Evolutionary conservation across 306 rosid genomes (phyloP).

Genomic region (Rosa multiflora): DNA sequence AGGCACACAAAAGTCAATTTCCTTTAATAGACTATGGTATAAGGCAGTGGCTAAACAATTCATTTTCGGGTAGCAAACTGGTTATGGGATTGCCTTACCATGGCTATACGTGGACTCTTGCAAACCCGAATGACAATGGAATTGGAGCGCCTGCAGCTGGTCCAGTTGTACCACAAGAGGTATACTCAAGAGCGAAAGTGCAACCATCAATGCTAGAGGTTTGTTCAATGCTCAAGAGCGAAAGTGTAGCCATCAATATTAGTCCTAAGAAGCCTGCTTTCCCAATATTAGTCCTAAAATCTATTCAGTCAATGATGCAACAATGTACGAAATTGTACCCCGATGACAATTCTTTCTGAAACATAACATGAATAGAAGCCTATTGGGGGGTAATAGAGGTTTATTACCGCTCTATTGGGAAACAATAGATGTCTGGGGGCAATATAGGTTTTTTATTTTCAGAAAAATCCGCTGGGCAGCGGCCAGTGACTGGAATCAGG

Average conservation of each 20-base stretch:
- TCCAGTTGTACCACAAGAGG: not conserved
- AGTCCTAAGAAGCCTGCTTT: constrained; percentile 29
- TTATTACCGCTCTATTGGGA: too few species aligned
- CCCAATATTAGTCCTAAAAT: constrained; percentile 8
- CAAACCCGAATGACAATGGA: constrained; percentile 22
- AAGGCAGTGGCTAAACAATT: constrained; percentile 24
- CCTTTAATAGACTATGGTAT: constrained; percentile 20
- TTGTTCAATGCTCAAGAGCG: constrained; percentile 35
- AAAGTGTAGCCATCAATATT: not conserved
- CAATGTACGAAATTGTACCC: not conserved
- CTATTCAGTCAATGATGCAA: constrained; percentile 11
- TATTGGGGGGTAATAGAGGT: too few species aligned
- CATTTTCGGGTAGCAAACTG: constrained; percentile 25
- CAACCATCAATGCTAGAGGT: constrained; percentile 35
- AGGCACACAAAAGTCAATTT: too few species aligned
- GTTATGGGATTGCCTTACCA: constrained; percentile 41
- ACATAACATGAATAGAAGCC: not conserved
- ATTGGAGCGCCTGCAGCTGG: constrained; percentile 25
- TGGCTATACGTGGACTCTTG: constrained; percentile 41
- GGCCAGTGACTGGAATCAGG: too few species aligned
- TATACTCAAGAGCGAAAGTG: too few species aligned
- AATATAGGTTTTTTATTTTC: too few species aligned
- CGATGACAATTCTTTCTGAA: not conserved
- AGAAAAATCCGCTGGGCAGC: too few species aligned
- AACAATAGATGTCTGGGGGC: too few species aligned